Evolutionary conservation across 2,329 filamentous ascomycete genomes (phyloP), one percentile per base, ranked within the genome.

Genomic region (Aspergillus spinulosporus): DNA sequence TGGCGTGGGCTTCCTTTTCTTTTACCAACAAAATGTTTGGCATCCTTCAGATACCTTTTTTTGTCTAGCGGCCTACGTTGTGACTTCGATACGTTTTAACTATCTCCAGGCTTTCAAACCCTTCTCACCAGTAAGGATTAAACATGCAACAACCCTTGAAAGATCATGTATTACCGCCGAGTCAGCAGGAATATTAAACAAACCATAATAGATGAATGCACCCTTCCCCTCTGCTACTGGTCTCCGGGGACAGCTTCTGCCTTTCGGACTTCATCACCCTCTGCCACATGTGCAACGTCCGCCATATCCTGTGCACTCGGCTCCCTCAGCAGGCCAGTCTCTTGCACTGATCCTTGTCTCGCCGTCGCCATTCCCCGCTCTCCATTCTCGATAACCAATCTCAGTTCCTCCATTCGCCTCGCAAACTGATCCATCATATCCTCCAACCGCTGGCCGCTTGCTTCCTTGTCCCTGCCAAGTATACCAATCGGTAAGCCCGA

Each of bases 361-460:
- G 31, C 45, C 6, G 12, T 14, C 1, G 53, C 28, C 12, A 21
- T 29, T 4, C 32, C 53, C 5, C 60, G 54, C 34, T 65, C 61
- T 8, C 71, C 68, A 1, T 65, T 66, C 53, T 77, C 74, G 59
- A 78, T 76, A 4, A 79, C 68, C 49, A 64, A 68, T 50, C 74
- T 71, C 60, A 80, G 64, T 59, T 78, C 76, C 9, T 63, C 67
- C 66, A 80, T 71, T 26, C 76, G 64, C 57, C 71, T 75, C 48
- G 75, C 74, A 61, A 79, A 79, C 37, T 75, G 71, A 40, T 74
- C 75, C 70, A 78, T 75, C 76, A 79, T 76, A 36, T 76, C 75
- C 58, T 76, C 76, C 56, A 78, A 61, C 39, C 67, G 69, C 57
- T 71, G 70, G 5, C 64, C 58, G 36, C 67, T 62, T 39, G 58